Evolutionary conservation across 768 basidiomycete species (phyloP), one percentile per base, ranked within the genome.

Genomic region (Auriscalpium microsporum): DNA sequence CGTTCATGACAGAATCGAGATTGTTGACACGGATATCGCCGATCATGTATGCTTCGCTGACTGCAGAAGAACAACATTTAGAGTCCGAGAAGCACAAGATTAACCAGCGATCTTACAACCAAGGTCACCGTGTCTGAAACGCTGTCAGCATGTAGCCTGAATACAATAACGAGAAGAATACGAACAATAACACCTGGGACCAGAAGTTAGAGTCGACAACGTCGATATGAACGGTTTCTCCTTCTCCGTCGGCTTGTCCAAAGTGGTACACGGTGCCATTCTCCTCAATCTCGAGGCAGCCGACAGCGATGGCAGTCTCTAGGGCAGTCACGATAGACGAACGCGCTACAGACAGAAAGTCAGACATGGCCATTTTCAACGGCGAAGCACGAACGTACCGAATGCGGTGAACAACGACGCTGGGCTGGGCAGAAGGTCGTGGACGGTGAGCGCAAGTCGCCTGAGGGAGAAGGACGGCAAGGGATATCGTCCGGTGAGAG

Each of bases 41-140:
- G 45, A 67, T 58, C 64, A 72, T 71, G 59, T 70, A 72, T 5
- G 71, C 68, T 59, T 72, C 71, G 56, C 71, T 70, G 54, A 72
- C 70, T 71, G 61, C 42, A 28, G 17, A 38, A 19, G 52, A 36
- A 23, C 37, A 14, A 46, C 21, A 35, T 9, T 34, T 38, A 45
- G 46, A 33, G 23, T 50, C 9, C 50, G 28, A 45, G 38, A 34
- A 21, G 45, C 34, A 23, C 19, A 33, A 45, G 34, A 17, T 51
- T 16, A 21, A 33, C 38, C 8, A 1, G 19, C 3, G 14, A 16
- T 62, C 68, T 48, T 52, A 71, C 73, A 66, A 16, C 70, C 70
- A 44, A 71, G 64, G 56, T 69, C 69, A 7, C 67, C 68, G 28
- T 63, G 61, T 36, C 69, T 70, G 34, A n/a, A 21, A 19, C 7